Conservation (phyloP, 306 rosid species). For the Casuarina cunninghamiana region DNA sequence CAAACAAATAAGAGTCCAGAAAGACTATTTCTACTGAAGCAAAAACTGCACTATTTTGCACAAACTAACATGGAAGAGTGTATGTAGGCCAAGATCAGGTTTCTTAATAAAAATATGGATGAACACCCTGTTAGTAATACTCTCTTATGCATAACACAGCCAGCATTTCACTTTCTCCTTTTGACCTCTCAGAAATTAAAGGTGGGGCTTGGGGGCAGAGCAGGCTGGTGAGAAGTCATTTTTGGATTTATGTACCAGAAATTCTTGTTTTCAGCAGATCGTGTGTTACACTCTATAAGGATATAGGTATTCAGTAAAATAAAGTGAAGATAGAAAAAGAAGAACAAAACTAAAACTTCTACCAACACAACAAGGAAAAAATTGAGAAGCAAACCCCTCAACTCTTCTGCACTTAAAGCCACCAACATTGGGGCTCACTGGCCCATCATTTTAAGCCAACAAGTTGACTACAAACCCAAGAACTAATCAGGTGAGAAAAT, state of each 20-base stretch:
- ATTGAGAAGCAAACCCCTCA: neutral
- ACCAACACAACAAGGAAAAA: neutral
- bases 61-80: neutral
- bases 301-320: neutral
- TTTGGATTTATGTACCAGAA: neutral
- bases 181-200: neutral
- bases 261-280: neutral
- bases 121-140: neutral
- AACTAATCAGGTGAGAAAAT: neutral
- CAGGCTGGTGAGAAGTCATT: too few relatives aligned
- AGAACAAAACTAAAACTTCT: neutral
- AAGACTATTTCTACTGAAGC: neutral
- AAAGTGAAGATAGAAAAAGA: neutral
- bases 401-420: neutral
- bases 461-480: neutral
- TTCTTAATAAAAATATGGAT: neutral
- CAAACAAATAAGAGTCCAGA: constrained; percentile 13
- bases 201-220: too few relatives aligned
- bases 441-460: neutral
- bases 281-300: neutral
- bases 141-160: neutral
- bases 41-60: neutral
- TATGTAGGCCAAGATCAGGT: neutral
- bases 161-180: neutral
- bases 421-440: neutral